Evolutionary conservation across 225 moss, liverwort and hornwort species (phyloP).

Genomic region (Ulota crispa): DNA sequence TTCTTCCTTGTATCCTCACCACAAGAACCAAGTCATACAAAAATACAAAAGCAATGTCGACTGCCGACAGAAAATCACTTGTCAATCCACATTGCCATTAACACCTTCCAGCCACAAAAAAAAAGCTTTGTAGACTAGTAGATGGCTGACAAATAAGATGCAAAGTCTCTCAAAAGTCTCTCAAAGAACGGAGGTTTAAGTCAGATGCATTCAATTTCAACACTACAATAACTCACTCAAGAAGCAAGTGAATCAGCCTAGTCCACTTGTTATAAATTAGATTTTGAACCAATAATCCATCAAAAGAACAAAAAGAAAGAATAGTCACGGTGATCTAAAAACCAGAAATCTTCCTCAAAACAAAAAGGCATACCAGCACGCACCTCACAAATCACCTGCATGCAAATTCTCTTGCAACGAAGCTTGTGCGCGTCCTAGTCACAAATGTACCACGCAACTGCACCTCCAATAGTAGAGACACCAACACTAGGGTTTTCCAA

Average conservation of each 20-base stretch:
- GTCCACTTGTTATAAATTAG: not conserved
- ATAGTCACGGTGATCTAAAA: slow-evolving; percentile 17
- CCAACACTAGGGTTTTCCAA: slow-evolving; percentile 23
- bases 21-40: not conserved
- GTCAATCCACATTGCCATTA: slow-evolving; percentile 12
- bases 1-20: not conserved
- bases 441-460: not conserved
- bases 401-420: slow-evolving; percentile 8
- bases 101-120: not conserved
- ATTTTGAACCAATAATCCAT: not conserved
- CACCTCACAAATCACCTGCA: slow-evolving; percentile 24
- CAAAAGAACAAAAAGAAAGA: not conserved
- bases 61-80: not conserved
- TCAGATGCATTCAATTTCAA: not conserved
- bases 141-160: not conserved
- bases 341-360: not conserved
- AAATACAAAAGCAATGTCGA: not conserved
- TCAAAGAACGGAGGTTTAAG: slow-evolving; percentile 19
- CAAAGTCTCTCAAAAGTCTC: slow-evolving; percentile 12
- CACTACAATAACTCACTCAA: not conserved
- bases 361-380: not conserved
- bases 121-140: too few relatives aligned
- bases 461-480: not conserved
- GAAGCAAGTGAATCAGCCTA: not conserved
- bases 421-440: not conserved